Evolutionary conservation across 1,284 basidiomycete species (phyloP).

Genomic region (Clitocybe nebularis): DNA sequence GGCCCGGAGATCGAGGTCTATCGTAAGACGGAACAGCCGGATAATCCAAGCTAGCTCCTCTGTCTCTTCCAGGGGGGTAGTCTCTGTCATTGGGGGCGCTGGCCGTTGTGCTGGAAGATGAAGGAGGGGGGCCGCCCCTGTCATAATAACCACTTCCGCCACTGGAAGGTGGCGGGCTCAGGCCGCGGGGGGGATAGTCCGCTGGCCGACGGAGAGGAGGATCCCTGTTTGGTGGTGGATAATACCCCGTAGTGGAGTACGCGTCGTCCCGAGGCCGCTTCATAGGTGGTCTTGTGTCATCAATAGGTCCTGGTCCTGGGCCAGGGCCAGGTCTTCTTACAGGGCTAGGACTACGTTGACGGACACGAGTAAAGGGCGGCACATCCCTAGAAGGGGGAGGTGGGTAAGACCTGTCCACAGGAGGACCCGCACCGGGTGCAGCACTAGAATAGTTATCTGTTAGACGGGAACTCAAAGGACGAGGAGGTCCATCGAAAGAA

Average conservation of each 20-base stretch:
- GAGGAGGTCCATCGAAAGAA: conserved; percentile 22
- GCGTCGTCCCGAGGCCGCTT: conserved; percentile 33
- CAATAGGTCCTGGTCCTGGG: conserved; percentile 20
- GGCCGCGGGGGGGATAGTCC: conserved; percentile 10
- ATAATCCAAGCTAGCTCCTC: conserved; percentile 2
- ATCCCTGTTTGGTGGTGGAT: conserved; percentile 20
- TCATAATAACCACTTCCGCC: conserved; percentile 7
- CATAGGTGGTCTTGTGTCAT: conserved; percentile 31
- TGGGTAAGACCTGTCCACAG: conserved; percentile 23
- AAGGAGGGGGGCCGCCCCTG: conserved; percentile 8
- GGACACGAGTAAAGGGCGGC: conserved; percentile 27
- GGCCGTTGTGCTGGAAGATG: conserved; percentile 8
- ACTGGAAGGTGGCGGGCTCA: conserved; percentile 8
- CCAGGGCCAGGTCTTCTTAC: conserved; percentile 18
- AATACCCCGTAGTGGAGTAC: conserved; percentile 20
- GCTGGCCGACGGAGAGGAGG: conserved; percentile 2
- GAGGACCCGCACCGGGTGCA: conserved; percentile 12
- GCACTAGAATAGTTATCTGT: conserved; percentile 18
- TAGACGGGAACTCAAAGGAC: conserved; percentile 22
- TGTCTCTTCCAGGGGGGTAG: conserved; percentile 4
- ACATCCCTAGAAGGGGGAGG: conserved; percentile 23
- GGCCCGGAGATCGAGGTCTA: conserved; percentile 1
- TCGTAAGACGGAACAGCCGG: conserved; percentile 4
- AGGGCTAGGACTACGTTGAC: conserved; percentile 35
- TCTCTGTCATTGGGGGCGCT: conserved; percentile 3